Evolutionary conservation across 352 stramenopile genomes (phyloP).

Genomic region (Thalassiosira sp.): DNA sequence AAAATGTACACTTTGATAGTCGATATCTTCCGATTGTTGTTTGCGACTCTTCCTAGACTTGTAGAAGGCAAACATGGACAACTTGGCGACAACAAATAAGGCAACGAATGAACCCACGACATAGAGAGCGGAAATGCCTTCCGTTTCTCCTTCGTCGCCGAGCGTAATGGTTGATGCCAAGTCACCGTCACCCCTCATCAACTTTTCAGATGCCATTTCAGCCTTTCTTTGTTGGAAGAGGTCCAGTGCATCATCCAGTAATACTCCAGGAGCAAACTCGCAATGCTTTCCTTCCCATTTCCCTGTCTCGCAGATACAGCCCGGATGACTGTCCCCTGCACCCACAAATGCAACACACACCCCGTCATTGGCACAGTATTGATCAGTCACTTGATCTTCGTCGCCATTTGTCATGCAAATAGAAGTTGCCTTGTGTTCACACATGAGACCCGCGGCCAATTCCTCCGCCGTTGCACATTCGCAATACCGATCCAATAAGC

Average conservation of each 20-base stretch:
- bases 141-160: not conserved
- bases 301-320: conserved; percentile 23
- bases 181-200: not conserved
- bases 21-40: not conserved
- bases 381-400: conserved; percentile 17
- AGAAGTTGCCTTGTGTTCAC: conserved; percentile 25
- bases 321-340: conserved; percentile 18
- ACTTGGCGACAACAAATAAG: not conserved
- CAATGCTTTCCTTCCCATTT: conserved; percentile 43
- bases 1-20: conserved; percentile 1
- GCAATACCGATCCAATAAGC: conserved; percentile 39
- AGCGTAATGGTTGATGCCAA: not conserved
- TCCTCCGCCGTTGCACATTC: conserved; percentile 23
- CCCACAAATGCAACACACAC: conserved; percentile 26
- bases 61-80: conserved; percentile 6
- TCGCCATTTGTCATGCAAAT: conserved; percentile 12
- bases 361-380: conserved; percentile 41
- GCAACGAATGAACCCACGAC: conserved; percentile 12
- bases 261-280: conserved; percentile 25
- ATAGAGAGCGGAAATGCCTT: conserved; percentile 4
- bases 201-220: conserved; percentile 16
- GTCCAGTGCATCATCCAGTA: conserved; percentile 42
- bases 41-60: conserved; percentile 11
- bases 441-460: conserved; percentile 34
- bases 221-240: conserved; percentile 28